phyloP scores from a whole-genome alignment of 345 rosid species.

The Anastatica hierochuntica region DNA sequence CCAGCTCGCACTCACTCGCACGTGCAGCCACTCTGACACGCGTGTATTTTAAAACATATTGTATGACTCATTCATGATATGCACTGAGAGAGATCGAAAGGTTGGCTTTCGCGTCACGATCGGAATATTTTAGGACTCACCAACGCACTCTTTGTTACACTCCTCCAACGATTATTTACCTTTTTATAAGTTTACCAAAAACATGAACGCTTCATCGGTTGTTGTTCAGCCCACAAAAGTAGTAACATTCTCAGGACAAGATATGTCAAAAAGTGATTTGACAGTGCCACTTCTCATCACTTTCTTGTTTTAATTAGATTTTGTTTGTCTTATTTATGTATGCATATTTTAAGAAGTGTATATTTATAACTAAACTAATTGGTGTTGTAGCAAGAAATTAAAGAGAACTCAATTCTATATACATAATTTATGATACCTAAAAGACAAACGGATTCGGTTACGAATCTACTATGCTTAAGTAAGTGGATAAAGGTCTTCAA shows the following conservation, averaged over 20 bases:
- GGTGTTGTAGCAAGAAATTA: too few relatives aligned
- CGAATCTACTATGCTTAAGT: background rate
- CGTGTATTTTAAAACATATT: conserved; percentile 23
- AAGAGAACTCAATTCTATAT: too few relatives aligned
- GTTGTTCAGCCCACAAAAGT: background rate
- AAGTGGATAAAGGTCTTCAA: background rate
- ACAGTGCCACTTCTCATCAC: conserved; percentile 25
- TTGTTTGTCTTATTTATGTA: background rate
- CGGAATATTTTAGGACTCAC: conserved; percentile 9
- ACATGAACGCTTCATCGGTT: conserved; percentile 2
- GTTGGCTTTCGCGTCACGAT: conserved; percentile 31
- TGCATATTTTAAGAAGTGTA: background rate
- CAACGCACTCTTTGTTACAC: background rate
- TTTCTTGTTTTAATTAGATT: conserved; percentile 10
- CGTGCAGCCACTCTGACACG: conserved; percentile 30
- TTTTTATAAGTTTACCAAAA: background rate
- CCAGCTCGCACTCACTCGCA: conserved; percentile 31
- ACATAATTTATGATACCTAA: too few relatives aligned
- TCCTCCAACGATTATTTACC: background rate
- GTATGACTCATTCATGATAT: background rate
- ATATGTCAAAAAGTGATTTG: conserved; percentile 23
- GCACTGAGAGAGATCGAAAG: conserved; percentile 2
- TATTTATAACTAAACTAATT: too few relatives aligned
- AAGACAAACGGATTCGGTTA: conserved; percentile 17
- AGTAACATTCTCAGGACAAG: conserved; percentile 23